Base-by-base conservation (phyloP, 805 yeast species). In the Lachancea meyersii region DNA sequence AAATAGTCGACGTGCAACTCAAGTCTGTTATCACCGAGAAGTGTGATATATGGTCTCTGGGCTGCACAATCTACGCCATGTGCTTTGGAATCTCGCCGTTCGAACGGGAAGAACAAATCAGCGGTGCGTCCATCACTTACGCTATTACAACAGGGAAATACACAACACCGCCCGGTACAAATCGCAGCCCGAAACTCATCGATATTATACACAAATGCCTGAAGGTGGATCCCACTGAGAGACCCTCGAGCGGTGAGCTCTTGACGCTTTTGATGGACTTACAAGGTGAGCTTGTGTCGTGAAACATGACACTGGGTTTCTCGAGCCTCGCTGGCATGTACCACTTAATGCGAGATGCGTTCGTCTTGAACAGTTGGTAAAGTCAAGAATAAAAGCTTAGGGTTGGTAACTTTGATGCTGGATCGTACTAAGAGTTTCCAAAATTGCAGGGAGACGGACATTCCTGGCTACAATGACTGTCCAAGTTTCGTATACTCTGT, bases 41-140 rank as follows among this genome's bases (percentile, higher is more conserved):
- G 46, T 80, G 84, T 3, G 97, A 89, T 61, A 77, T 91, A 20
- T 89, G 97, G 97, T 82, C 95, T 3, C 62, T 89, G 22, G 97
- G 97, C 0, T 87, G 96, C 56, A 70, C 87, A 1, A 59, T 87
- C 14, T 89, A 85, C 61, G 77, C 88, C 1, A 64, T 86, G 50
- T 71, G 91, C 61, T 89, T 84, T 64, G 82, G 83, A 0, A 71
- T 72, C 23, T 84, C 95, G 3, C 97, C 97, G 1, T 89, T 89
- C 60, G 96, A 88, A 58, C 72, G 86, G 57, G 80, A 84, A 58
- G 93, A 86, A 54, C 72, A 76, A 35, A 80, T 82, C 31, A 77
- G 79, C 45, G 97, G 97, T 13, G 96, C 94, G 4, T 84, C 82
- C 50, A 69, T 88, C 50, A 78, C 72, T 39, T 69, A 87, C 51